A percentile compares a stretch with the other conserved stretches of the same genome.
Conservation (phyloP, 441 rosid species). For the Codiaeum variegatum region DNA sequence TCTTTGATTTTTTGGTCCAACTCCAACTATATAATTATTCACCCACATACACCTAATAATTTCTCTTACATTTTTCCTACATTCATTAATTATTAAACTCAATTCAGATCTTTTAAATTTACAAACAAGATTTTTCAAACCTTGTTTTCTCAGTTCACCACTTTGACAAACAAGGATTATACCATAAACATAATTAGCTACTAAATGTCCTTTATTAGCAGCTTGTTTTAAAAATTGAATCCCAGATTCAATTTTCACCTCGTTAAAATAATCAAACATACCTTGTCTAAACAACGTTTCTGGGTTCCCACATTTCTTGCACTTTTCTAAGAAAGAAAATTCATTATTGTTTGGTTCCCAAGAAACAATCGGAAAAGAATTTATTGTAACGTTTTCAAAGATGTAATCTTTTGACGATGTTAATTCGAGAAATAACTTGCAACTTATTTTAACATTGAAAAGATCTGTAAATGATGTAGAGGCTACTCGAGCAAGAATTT, state of each 20-base stretch:
- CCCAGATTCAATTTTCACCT: not conserved
- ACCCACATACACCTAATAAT: not conserved
- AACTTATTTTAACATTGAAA: constrained; percentile 17
- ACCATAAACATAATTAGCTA: constrained; percentile 8
- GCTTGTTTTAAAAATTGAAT: constrained; percentile 7
- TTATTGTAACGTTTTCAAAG: constrained; percentile 15
- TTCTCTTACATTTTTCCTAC: not conserved
- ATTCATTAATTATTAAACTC: not conserved
- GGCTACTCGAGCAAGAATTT: constrained; percentile 24
- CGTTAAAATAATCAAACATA: constrained; percentile 17
- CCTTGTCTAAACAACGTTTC: constrained; percentile 21
- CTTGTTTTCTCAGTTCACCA: not conserved
- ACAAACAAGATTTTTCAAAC: not conserved
- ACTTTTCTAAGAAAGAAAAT: constrained; percentile 1
- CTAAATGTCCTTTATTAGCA: not conserved
- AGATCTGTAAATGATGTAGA: constrained; percentile 21
- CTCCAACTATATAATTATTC: not conserved
- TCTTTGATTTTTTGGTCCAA: not conserved
- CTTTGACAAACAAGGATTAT: constrained; percentile 3
- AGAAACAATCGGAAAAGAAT: not conserved
- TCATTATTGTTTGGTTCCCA: not conserved
- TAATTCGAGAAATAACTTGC: constrained; percentile 19
- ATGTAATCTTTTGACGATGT: constrained; percentile 20
- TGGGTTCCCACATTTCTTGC: constrained; percentile 17
- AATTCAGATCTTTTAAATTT: not conserved